Base-by-base conservation (phyloP, 768 basidiomycete species). In the Kwoniella botswanensis region DNA sequence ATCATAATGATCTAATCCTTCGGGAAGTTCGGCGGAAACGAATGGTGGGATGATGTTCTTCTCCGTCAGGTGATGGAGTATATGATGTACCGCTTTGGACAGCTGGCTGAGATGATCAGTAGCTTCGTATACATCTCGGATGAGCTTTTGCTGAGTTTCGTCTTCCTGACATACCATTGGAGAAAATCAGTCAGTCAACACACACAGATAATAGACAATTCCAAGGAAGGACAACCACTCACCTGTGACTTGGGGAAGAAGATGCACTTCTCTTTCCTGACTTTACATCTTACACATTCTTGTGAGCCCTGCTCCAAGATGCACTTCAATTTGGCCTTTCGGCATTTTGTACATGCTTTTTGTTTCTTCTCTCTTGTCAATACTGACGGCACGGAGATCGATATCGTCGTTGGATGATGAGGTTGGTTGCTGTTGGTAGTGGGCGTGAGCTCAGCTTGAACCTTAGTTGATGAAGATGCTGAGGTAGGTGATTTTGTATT, bases 301-400 rank as follows among this genome's bases (percentile, higher is more conserved):
- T 71, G 42, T 43, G 75, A 56, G 11, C 73, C 77, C 24, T 68
- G 54, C 35, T 71, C 75, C 17, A 79, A 65, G 1, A 76, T 75
- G 66, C 78, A 79, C 41, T 79, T 79, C 15, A 79, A 55, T 56
- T 79, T 79, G 4, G 78, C 75, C 43, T 68, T 65, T 17, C 78
- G 54, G 54, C 78, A 79, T 58, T 79, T 79, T 4, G 78, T 64
- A 63, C 78, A 79, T 24, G 78, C 78, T 63, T 75, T 79, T 53
- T 79, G 78, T 53, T 79, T 79, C 72, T 79, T 79, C 65, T 79
- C 78, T 21, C 76, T 24, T 1, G 65, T 59, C 42, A 79, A 58
- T 0, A 78, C 77, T 2, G 77, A 62, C 2, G 76, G 76, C 1
- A 67, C 44, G 4, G 63, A 52, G 10, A 35, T 64, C 9, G 63